Evolutionary conservation across 371 early-diverging fungal species (phyloP).

Genomic region (Fennellomyces sp.): DNA sequence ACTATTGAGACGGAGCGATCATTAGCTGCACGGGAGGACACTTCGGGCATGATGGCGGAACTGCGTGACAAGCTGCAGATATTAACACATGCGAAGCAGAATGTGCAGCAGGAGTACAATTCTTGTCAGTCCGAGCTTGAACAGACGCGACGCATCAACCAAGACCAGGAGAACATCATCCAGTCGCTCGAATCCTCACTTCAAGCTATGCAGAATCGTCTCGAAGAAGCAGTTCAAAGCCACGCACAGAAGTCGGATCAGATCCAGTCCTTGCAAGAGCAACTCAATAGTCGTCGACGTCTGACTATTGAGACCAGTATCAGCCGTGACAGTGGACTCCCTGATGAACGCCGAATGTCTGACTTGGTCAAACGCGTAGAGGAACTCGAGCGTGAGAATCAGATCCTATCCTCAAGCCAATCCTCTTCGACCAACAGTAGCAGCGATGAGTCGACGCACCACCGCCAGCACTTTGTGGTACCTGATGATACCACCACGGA

Average conservation of each 20-base stretch:
- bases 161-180: constrained; percentile 18
- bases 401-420: constrained; percentile 5
- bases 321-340: constrained; percentile 16
- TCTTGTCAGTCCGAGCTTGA: constrained; percentile 8
- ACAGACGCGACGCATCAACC: not conserved
- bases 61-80: constrained; percentile 19
- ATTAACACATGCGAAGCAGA: constrained; percentile 10
- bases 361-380: constrained; percentile 16
- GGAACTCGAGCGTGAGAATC: constrained; percentile 19
- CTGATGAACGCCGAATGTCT: constrained; percentile 15
- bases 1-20: constrained; percentile 28
- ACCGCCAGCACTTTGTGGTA: not conserved
- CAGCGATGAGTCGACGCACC: not conserved
- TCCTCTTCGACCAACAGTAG: constrained; percentile 5
- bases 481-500: not conserved
- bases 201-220: constrained; percentile 11
- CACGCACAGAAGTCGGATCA: constrained; percentile 17
- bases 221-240: constrained; percentile 20
- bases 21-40: constrained; percentile 19
- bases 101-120: constrained; percentile 10
- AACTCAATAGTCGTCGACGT: constrained; percentile 13
- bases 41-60: constrained; percentile 28
- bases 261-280: constrained; percentile 15
- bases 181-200: constrained; percentile 16
- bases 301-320: constrained; percentile 11